phyloP scores from a whole-genome alignment of 139 green algal genomes.

The Coccomyxa sp. region DNA sequence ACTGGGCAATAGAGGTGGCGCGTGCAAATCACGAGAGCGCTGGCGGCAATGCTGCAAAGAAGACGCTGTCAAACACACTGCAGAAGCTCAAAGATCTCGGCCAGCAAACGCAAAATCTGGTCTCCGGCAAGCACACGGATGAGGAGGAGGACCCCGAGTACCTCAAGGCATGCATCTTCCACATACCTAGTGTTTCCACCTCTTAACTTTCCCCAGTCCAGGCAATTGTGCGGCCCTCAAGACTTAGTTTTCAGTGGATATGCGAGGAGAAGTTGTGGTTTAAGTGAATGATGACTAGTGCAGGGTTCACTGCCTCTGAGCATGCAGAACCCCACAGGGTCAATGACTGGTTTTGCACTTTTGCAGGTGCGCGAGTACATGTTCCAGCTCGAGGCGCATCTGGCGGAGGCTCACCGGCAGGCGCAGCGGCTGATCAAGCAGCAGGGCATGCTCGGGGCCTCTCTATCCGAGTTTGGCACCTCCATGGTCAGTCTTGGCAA shows the following conservation, averaged over 20 bases:
- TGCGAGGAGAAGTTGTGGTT: no score
- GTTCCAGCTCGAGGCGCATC: conserved; percentile 71
- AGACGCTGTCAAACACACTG: conserved; percentile 39
- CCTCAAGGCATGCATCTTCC: conserved; percentile 36
- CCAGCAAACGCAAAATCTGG: conserved; percentile 46
- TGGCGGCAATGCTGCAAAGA: conserved; percentile 11
- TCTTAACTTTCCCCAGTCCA: no score
- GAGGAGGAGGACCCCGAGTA: conserved; percentile 81
- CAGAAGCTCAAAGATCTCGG: conserved; percentile 50
- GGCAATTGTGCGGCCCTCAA: no score
- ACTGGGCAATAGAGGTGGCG: conserved; percentile 71
- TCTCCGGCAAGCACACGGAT: conserved; percentile 49
- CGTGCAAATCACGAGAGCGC: conserved; percentile 11
- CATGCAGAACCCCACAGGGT: no score
- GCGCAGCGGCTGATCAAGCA: conserved; percentile 63
- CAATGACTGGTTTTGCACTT: no score
- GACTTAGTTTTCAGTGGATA: no score
- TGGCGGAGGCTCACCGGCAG: conserved; percentile 77
- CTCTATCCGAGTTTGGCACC: conserved; percentile 72
- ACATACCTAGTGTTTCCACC: not conserved
- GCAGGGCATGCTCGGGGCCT: conserved; percentile 58
- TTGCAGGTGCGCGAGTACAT: conserved; percentile 69
- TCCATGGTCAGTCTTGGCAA: conserved; percentile 50
- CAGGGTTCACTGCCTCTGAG: no score
- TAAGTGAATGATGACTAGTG: no score